Base-by-base conservation (phyloP, 345 rosid species). In the Citropsis articulata region DNA sequence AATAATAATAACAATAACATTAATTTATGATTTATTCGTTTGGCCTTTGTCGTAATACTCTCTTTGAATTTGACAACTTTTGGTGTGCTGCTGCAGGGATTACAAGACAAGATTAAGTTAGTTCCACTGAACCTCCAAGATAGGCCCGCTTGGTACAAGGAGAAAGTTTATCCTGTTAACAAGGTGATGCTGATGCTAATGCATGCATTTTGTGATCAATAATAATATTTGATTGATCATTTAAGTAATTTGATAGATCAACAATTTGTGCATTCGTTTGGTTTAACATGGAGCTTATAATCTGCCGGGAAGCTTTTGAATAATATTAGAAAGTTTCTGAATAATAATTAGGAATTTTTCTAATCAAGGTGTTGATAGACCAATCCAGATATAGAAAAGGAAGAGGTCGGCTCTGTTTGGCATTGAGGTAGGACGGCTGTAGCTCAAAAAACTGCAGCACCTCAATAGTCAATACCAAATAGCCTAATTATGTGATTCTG, bases 141-240 rank as follows among this genome's bases (percentile, higher is more conserved):
- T 63, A 90, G 93, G 86, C 97, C 99, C 75, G 82, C 85, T 84
- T 95, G 98, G 99, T 95, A 93, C 80, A 82, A 87, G 84, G 97
- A 93, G 81, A 95, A 93, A 79, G 94, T 96, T 5, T 87, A 94
- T 87, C 86, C 91, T 74, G 79, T 30, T 45, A 96, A 94, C 79
- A 93, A 94, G 99, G 99, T 95, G 19, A 80, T 27, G 7, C 16
- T 2, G 48, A 10, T 42, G 48, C 14, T 42, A 16, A 42, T 42
- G 50, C 50, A 2, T 12, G 16, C n/a, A 28, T 22, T 22, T 72
- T 33, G 45, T 56, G 22, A 27, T 45, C 18, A 22, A 50, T 14
- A 16, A 18, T 4, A 50, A 50, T 45, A 5, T 18, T 16, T 42
- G 48, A 42, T 42, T 9, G 48, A 42, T 42, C 16, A 45, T 45